Evolutionary conservation across 129 eudicot genomes (phyloP), one percentile per base, ranked within the genome.

Genomic region (Chrysanthemum seticuspe): DNA sequence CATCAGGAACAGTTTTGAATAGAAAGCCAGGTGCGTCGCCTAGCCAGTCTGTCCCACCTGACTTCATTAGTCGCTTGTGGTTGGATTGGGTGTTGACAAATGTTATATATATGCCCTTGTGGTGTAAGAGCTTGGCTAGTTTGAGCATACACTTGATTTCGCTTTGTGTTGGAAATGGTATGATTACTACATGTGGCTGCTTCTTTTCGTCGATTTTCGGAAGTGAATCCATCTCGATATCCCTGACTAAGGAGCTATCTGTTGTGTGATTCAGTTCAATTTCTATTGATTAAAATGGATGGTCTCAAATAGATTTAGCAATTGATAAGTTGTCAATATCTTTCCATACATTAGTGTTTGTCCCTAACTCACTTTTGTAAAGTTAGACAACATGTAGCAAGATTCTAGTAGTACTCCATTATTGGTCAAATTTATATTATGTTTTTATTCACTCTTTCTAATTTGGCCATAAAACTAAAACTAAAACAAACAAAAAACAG

Each of bases 71-170:
- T 6, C 82, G 70, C 27, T 44, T 44, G 36, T 79, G 80, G 78
- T 82, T 82, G 29, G 72, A 82, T 10, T 73, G 61, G 3, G 90
- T 82, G 85, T 82, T 82, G 56, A 85, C 68, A 45, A 85, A 85
- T 16, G 90, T 85, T 58, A 85, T 65, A 31, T 84, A 65, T 15
- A 89, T 52, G 74, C 89, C 89, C 12, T 67, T 78, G 61, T 60
- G 61, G 78, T 89, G 84, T 44, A 89, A 82, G 52, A 90, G 77
- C 56, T 73, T 83, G 60, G 93, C 93, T 55, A 90, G 69, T 54
- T 87, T 76, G 25, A 90, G 83, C 96, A 85, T 87, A 7, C 93
- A 88, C 80, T 72, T 90, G 19, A 90, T 70, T 77, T 90, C 93
- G 59, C 93, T 91, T 70, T 90, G 96, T 0, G 87, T 83, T 27